A percentile compares a stretch with the other conserved stretches of the same genome.
phyloP scores from a whole-genome alignment of 306 rosid genomes.

The Vigna trinervia region DNA sequence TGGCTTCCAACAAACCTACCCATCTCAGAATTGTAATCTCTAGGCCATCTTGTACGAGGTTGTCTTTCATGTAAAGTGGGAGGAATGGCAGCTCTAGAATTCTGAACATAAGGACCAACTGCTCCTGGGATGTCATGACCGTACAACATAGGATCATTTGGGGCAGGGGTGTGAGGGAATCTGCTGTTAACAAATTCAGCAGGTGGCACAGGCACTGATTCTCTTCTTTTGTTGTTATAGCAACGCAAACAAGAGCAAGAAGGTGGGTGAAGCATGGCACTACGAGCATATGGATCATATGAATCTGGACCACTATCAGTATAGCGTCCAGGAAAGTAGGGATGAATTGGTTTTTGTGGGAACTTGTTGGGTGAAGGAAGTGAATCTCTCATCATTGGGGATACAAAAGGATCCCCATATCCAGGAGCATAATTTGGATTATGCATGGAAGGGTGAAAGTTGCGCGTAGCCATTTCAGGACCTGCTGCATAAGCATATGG shows the following conservation, averaged over 20 bases:
- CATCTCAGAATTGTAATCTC: slow-evolving; percentile 62
- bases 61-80: slow-evolving; percentile 55
- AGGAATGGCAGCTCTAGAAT: slow-evolving; percentile 58
- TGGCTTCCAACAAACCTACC: slow-evolving; percentile 51
- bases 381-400: slow-evolving; percentile 62
- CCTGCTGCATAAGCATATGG: slow-evolving; percentile 66
- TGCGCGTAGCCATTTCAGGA: slow-evolving; percentile 57
- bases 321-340: slow-evolving; percentile 71
- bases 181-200: slow-evolving; percentile 60
- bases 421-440: slow-evolving; percentile 62
- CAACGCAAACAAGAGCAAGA: slow-evolving; percentile 85
- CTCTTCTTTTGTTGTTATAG: slow-evolving; percentile 61
- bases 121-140: slow-evolving; percentile 62
- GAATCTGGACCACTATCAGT: slow-evolving; percentile 57
- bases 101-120: slow-evolving; percentile 60
- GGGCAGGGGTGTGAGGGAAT: slow-evolving; percentile 58
- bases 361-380: slow-evolving; percentile 58
- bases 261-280: slow-evolving; percentile 67
- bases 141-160: slow-evolving; percentile 61
- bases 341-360: slow-evolving; percentile 65
- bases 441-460: slow-evolving; percentile 65
- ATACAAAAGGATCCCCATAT: slow-evolving; percentile 71
- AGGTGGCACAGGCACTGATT: slow-evolving; percentile 61
- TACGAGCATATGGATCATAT: slow-evolving; percentile 60
- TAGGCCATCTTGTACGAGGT: slow-evolving; percentile 67